Evolutionary conservation across 2,329 filamentous ascomycete genomes (phyloP).

Genomic region (Chaetomium olivaceum): DNA sequence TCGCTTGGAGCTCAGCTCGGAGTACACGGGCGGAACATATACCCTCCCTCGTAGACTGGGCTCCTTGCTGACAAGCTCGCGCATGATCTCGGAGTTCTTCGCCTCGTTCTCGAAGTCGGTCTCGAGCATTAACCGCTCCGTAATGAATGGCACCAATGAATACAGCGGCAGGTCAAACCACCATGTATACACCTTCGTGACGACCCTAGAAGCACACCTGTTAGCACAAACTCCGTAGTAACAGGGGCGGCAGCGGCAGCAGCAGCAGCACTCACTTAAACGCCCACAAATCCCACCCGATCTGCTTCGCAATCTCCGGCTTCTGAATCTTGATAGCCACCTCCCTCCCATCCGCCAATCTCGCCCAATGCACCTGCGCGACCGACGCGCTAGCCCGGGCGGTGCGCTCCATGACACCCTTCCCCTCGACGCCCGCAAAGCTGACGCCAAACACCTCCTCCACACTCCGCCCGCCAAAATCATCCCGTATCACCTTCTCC

Average conservation of each 20-base stretch:
- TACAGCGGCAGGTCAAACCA: conserved; percentile 95
- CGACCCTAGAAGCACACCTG: conserved; percentile 54
- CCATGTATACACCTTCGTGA: conserved; percentile 78
- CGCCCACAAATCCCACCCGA: conserved; percentile 92
- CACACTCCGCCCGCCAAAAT: conserved; percentile 79
- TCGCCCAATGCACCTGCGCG: conserved; percentile 95
- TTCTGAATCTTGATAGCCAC: conserved; percentile 98
- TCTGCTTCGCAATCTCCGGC: conserved; percentile 85
- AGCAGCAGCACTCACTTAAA: conserved; percentile 65
- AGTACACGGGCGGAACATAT: conserved; percentile 83
- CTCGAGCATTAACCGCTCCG: conserved; percentile 86
- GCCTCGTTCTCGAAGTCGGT: conserved; percentile 95
- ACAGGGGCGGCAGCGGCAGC: background rate
- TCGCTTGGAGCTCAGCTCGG: conserved; percentile 76
- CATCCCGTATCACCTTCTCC: conserved; percentile 79
- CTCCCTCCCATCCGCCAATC: conserved; percentile 80
- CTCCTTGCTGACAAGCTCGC: conserved; percentile 71
- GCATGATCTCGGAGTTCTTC: conserved; percentile 83
- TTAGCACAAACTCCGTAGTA: background rate
- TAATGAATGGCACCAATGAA: conserved; percentile 86
- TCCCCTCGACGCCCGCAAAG: conserved; percentile 69
- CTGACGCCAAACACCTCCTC: conserved; percentile 93
- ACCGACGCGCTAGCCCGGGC: conserved; percentile 82
- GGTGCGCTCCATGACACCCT: conserved; percentile 62
- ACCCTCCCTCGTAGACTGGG: conserved; percentile 75